Base-by-base conservation (phyloP, 208 protist species). In the Tritrichomonas musculus region DNA sequence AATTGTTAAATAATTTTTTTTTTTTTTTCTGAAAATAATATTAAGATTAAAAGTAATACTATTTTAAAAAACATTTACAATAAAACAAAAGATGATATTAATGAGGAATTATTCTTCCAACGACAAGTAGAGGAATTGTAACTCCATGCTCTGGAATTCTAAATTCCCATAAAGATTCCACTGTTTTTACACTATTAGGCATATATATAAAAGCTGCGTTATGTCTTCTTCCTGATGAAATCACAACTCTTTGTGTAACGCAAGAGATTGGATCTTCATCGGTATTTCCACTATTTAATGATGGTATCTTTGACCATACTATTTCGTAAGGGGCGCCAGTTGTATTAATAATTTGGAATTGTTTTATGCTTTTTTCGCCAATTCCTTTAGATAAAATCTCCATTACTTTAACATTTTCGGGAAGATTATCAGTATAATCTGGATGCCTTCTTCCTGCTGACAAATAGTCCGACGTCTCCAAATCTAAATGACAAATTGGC, bases 401-500 rank as follows among this genome's bases (percentile, higher is more conserved):
- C 11, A 88, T 88, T 0, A 88, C 77, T 88, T 88, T 88, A 5
- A 88, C 47, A 57, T 57, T 30, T 14, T n/a, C 47, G 22, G 77
- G 77, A 39, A 88, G 30, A 8, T 53, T 53, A 27, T 88, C 33
- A 17, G 41, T 57, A 39, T 88, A 88, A 57, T 88, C 77, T 9
- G 77, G 77, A 88, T 88, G 77, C 41, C 97, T 96, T 55, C 96
- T 82, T 33, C 41, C 72, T 0, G 94, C 95, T 27, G 57, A 77
- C 13, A 99, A 94, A 93, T 98, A 98, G 94, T 98, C 97, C 49
- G 95, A 98, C 17, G 95, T 93, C 3, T 96, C 96, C 8, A 98
- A 92, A 65, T 98, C 96, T 94, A 99, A 97, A 96, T 99, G 98
- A 92, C 98, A 97, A 30, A 98, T 94, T 9, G 98, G 98, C 93